Evolutionary conservation across 805 yeast genomes (phyloP).

Genomic region (Kuraishia floccosa): DNA sequence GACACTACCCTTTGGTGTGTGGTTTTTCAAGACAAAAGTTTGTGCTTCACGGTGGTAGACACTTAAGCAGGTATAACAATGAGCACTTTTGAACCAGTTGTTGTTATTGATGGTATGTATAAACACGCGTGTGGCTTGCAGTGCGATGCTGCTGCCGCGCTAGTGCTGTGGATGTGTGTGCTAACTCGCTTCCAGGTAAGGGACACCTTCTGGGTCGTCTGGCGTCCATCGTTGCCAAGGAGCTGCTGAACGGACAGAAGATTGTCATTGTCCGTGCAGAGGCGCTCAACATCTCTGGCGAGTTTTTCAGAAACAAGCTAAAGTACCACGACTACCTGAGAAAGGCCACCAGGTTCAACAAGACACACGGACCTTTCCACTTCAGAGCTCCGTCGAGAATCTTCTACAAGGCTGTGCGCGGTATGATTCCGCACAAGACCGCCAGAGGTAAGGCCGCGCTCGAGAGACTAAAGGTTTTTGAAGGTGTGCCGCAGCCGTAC

Average conservation of each 20-base stretch:
- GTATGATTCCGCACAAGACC: constrained; percentile 99
- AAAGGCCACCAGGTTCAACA: constrained; percentile 98
- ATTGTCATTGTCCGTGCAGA: constrained; percentile 96
- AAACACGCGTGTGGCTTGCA: too few relatives aligned
- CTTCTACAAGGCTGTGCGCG: constrained; percentile 98
- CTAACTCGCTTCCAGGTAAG: too few relatives aligned
- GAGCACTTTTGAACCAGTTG: constrained; percentile 92
- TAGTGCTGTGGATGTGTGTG: not conserved
- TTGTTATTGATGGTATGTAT: constrained; percentile 89
- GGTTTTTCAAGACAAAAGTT: too few relatives aligned
- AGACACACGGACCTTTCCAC: constrained; percentile 99
- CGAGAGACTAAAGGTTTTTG: constrained; percentile 98
- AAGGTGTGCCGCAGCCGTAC: constrained; percentile 99
- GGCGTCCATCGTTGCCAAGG: constrained; percentile 98
- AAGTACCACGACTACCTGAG: constrained; percentile 99
- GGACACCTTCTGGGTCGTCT: constrained; percentile 99
- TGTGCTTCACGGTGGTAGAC: too few relatives aligned
- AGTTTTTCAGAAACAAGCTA: constrained; percentile 99
- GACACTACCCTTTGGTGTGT: too few relatives aligned
- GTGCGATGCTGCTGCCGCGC: too few relatives aligned
- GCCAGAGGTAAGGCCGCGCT: constrained; percentile 99
- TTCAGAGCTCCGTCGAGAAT: constrained; percentile 99
- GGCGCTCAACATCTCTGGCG: constrained; percentile 98
- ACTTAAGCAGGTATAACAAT: too few relatives aligned
- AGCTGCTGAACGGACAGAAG: constrained; percentile 96